A percentile compares a stretch with the other conserved stretches of the same genome.
Evolutionary conservation across 2,329 filamentous ascomycete species (phyloP).

Genomic region (Clonostachys byssicola): DNA sequence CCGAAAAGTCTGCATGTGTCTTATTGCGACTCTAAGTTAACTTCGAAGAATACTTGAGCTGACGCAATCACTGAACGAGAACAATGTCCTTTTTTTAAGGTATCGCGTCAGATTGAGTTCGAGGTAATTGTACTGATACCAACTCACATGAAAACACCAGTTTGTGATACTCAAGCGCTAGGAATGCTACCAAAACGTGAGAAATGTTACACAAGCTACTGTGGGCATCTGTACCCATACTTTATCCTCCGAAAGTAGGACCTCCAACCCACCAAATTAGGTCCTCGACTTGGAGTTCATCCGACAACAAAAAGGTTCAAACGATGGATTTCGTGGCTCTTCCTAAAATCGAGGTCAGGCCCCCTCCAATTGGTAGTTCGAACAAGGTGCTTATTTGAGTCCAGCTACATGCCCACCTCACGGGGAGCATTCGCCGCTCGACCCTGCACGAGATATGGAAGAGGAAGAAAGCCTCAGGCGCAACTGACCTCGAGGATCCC

Average conservation of each 20-base stretch:
- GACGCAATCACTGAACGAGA: too few relatives aligned
- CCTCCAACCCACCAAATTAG: neutral
- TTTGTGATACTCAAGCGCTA: neutral
- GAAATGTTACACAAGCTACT: neutral
- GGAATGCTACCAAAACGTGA: neutral
- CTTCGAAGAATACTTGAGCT: too few relatives aligned
- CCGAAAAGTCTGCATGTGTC: too few relatives aligned
- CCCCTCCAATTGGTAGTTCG: neutral
- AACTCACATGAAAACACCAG: neutral
- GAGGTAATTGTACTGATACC: too few relatives aligned
- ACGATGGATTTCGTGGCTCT: constrained; percentile 41
- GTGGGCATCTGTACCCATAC: too few relatives aligned
- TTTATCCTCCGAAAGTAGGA: too few relatives aligned
- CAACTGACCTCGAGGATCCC: constrained; percentile 62
- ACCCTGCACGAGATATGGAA: constrained; percentile 74
- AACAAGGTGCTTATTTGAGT: too few relatives aligned
- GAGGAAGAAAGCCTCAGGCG: constrained; percentile 46
- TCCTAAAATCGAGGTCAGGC: constrained; percentile 49
- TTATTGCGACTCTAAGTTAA: too few relatives aligned
- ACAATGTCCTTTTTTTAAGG: too few relatives aligned
- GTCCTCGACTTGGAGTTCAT: neutral
- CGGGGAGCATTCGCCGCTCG: constrained; percentile 69
- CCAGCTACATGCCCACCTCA: constrained; percentile 77
- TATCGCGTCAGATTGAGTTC: too few relatives aligned
- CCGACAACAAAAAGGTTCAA: neutral